Conservation (phyloP, 202 grass and related monocot genomes). For the Schoenoplectus tabernaemontani region DNA sequence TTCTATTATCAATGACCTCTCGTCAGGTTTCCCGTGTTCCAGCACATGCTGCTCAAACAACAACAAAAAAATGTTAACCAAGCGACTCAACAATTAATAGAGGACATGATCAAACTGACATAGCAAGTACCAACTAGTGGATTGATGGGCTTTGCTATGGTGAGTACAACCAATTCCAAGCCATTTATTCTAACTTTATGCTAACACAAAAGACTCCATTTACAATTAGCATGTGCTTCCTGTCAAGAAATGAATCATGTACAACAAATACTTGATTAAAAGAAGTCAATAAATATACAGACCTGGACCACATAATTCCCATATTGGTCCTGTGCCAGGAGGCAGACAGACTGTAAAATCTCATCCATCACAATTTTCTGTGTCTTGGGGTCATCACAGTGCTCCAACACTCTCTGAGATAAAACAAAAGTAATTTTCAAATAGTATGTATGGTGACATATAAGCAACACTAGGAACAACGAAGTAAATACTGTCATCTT, state of each 20-base stretch:
- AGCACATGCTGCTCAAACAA: constrained; percentile 72
- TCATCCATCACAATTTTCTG: constrained; percentile 85
- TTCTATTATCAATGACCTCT: constrained; percentile 71
- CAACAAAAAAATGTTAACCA: neutral
- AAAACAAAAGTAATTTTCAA: constrained; percentile 4
- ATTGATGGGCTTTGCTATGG: neutral
- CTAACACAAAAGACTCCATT: neutral
- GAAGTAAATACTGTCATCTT: neutral
- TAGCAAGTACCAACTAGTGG: neutral
- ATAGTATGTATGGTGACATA: neutral
- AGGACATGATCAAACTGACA: constrained; percentile 1
- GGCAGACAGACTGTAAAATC: constrained; percentile 75
- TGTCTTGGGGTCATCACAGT: constrained; percentile 67
- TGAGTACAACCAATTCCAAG: neutral
- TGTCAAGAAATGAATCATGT: neutral
- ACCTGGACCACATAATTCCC: constrained; percentile 98
- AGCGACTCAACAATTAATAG: neutral
- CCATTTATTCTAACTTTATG: neutral
- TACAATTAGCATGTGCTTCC: too few species aligned
- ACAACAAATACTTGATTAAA: neutral
- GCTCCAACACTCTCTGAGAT: constrained; percentile 75
- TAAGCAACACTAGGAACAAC: constrained; percentile 24
- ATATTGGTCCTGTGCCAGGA: constrained; percentile 85
- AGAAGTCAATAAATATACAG: constrained; percentile 6
- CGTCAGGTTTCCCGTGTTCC: constrained; percentile 77